Base-by-base conservation (phyloP, 768 basidiomycete genomes). In the Arthromyces matolae region DNA sequence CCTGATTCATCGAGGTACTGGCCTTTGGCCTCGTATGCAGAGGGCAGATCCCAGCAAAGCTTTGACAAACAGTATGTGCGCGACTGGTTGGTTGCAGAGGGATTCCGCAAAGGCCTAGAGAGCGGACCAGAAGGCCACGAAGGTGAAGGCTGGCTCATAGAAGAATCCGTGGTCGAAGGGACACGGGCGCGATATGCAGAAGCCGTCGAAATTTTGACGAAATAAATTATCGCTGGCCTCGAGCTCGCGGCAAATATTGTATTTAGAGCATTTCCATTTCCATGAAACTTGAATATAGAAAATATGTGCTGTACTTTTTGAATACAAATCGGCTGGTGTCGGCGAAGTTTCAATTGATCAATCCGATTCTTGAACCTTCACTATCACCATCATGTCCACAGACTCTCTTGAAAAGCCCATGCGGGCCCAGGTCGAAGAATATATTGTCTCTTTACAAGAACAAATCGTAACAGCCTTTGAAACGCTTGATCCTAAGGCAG, bases 1-100 rank as follows among this genome's bases (percentile, higher is more conserved):
- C 94, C 95, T 16, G 96, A 99, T 65, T 97, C 93, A 10, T 96
- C 93, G 14, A 80, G 95, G 25, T 99, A 97, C 71, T 98, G 96
- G 96, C 90, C 93, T 1, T 71, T 84, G 5, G 75, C 71, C 4
- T 77, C 71, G 3, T 97, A 96, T 67, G 66, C 69, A 24, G 73
- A 82, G 3, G 96, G 94, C 4, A 72, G 77, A 28, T 61, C 83
- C 0, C 95, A 96, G 67, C 80, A 86, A 16, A 92, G 91, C 60
- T 98, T 96, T 60, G 96, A 98, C 65, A 99, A 98, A 69, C 96
- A 99, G 68, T 97, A 88, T 60, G 70, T 98, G 47, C 75, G 96
- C 16, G 94, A 98, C 62, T 91, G 92, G 85, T 71, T 99, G 23
- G 84, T 84, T 9, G 60, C 68, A 22, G 69, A 71, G 6, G 92